Percentiles rank a stretch among this genome's conserved stretches.
phyloP scores from a whole-genome alignment of 768 basidiomycete species.

The Lactarius hengduanensis region DNA sequence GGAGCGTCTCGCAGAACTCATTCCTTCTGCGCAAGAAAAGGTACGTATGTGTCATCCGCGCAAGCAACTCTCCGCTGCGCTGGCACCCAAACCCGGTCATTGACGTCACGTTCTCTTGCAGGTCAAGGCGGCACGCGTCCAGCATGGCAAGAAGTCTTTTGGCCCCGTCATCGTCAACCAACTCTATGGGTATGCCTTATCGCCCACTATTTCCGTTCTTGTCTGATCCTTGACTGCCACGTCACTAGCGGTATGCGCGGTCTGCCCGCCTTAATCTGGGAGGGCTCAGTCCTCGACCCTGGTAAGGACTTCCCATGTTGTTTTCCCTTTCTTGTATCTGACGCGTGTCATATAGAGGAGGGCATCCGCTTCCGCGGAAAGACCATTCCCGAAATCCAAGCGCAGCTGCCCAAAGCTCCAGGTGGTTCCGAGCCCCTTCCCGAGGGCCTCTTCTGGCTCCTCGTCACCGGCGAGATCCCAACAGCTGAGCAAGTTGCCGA shows the following conservation, averaged over 20 bases:
- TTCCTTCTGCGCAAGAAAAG: constrained; percentile 81
- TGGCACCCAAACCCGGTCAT: constrained; percentile 2
- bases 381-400: constrained; percentile 88
- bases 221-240: constrained; percentile 19
- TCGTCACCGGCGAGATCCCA: constrained; percentile 93
- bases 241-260: constrained; percentile 75
- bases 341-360: constrained; percentile 57
- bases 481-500: constrained; percentile 84
- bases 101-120: constrained; percentile 34
- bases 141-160: constrained; percentile 90
- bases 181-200: constrained; percentile 68
- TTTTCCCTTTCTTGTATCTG: constrained; percentile 19
- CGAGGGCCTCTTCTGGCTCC: constrained; percentile 93
- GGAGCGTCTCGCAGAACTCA: constrained; percentile 90
- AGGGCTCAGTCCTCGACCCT: constrained; percentile 95
- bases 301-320: constrained; percentile 44
- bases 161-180: constrained; percentile 91
- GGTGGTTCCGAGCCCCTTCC: constrained; percentile 89
- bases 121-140: constrained; percentile 81
- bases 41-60: constrained; percentile 38
- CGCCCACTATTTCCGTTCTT: background rate
- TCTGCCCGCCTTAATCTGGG: constrained; percentile 95
- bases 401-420: constrained; percentile 83
- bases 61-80: background rate
- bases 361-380: constrained; percentile 98